phyloP scores from a whole-genome alignment of 202 grass and related monocot species.

The Bolboschoenoplectus hybrid region DNA sequence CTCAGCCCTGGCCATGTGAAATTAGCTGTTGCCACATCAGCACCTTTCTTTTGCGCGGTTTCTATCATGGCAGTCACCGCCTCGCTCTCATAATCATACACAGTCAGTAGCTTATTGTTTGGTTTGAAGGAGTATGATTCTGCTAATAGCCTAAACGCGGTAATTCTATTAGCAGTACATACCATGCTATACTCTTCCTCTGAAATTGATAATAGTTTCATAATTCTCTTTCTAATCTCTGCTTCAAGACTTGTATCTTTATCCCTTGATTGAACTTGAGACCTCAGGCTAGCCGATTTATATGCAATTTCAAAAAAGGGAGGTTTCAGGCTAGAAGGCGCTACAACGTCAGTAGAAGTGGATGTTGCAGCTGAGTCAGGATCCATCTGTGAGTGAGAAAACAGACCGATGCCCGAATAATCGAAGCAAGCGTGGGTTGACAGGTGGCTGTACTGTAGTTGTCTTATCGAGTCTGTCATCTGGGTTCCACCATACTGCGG shows the following conservation, averaged over 20 bases:
- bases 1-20: constrained; percentile 86
- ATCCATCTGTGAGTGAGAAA: constrained; percentile 88
- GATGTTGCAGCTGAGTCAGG: constrained; percentile 45
- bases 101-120: constrained; percentile 57
- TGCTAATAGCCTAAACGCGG: constrained; percentile 77
- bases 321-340: constrained; percentile 46
- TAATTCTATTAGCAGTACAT: constrained; percentile 78
- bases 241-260: constrained; percentile 40
- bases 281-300: constrained; percentile 62
- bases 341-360: constrained; percentile 24
- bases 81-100: constrained; percentile 93
- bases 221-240: constrained; percentile 62
- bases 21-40: constrained; percentile 55
- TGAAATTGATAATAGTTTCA: constrained; percentile 70
- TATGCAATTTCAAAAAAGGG: constrained; percentile 89
- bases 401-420: constrained; percentile 85
- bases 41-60: constrained; percentile 56
- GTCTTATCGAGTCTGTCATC: constrained; percentile 56
- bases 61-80: constrained; percentile 58
- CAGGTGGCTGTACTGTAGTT: constrained; percentile 69
- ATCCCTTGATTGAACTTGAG: constrained; percentile 54
- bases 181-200: constrained; percentile 87
- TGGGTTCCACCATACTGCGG: constrained; percentile 62
- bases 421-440: constrained; percentile 74
- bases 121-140: constrained; percentile 73